Evolutionary conservation across 345 rosid genomes (phyloP), one percentile per base, ranked within the genome.

Genomic region (Garcia nutans): DNA sequence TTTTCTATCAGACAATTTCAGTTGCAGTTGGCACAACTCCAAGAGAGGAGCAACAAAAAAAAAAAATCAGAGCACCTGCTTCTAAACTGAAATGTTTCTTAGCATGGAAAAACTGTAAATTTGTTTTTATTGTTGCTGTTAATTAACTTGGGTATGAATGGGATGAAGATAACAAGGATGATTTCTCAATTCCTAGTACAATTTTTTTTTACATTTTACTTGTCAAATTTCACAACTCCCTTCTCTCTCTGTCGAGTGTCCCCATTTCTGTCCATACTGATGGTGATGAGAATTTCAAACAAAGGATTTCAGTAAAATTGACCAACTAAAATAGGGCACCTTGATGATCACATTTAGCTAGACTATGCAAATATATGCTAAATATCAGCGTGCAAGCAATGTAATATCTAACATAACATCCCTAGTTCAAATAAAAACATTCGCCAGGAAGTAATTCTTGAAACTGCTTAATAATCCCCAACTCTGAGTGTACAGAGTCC

Each of bases 371-470:
- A 41, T 17, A 28, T 28, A 33, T 8, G 15, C 47, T 16, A 23
- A 70, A 70, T 8, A 68, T 49, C 22, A 71, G 12, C n/a, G 62
- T 42, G 59, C 26, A 31, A 70, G 19, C 49, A 55, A 31, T 37
- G 6, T 37, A 55, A 20, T 23, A 54, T 31, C 59, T 57, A 20
- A 15, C 49, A 37, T 12, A 31, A 33, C 16, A 65, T 3, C n/a
- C 74, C 10, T 22, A 50, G 57, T 57, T 57, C 55, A 71, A 71
- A 37, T 57, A 17, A 33, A 70, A 71, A 10, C 20, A 71, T 52
- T 55, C 10, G 64, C 19, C 3, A 26, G 44, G 10, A 47, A 47
- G 20, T 19, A 13, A 20, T 68, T 44, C 31, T 68, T 8, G 13
- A 65, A 45, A 26, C 37, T 6, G 31, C 37, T 11, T 24, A 68